These are phyloP conservation scores for Fraxinus sp. DNA, from an alignment of 305 asterid genomes.

Conservation along the genomic window DNA sequence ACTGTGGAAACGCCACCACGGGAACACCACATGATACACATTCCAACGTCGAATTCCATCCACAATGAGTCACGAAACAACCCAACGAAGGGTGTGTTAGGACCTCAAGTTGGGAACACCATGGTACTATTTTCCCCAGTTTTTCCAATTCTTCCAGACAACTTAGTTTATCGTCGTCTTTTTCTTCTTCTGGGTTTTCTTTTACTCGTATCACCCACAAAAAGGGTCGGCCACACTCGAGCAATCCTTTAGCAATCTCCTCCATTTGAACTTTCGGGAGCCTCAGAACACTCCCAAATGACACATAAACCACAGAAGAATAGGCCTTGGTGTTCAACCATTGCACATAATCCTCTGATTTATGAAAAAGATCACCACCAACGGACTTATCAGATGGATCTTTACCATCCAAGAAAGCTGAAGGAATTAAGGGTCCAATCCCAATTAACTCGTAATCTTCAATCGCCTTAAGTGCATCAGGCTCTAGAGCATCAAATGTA, in stretches of 20 bases:
- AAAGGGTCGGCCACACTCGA: slow-evolving; percentile 35
- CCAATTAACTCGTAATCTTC: slow-evolving; percentile 35
- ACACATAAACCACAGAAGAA: not conserved
- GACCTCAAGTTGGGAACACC: not conserved
- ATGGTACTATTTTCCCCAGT: not conserved
- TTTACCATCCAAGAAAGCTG: slow-evolving; percentile 18
- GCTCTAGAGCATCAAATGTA: not conserved
- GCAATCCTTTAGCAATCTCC: slow-evolving; percentile 13
- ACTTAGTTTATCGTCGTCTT: not conserved
- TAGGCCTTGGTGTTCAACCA: not conserved
- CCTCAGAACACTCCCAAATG: not conserved
- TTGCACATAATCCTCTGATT: not conserved
- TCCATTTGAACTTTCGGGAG: not conserved
- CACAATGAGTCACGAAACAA: not conserved
- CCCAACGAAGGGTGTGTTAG: not conserved
- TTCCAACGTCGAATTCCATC: not conserved
- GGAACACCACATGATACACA: not conserved
- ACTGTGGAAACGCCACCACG: not conserved
- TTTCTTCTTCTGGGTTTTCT: not conserved
- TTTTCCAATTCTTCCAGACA: not conserved
- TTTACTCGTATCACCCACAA: slow-evolving; percentile 43
- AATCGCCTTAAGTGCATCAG: not conserved
- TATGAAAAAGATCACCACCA: not conserved
- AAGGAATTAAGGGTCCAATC: slow-evolving; percentile 58
- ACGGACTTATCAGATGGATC: not conserved